Conservation (phyloP, 805 yeast genomes). For the Yarrowia osloensis region DNA sequence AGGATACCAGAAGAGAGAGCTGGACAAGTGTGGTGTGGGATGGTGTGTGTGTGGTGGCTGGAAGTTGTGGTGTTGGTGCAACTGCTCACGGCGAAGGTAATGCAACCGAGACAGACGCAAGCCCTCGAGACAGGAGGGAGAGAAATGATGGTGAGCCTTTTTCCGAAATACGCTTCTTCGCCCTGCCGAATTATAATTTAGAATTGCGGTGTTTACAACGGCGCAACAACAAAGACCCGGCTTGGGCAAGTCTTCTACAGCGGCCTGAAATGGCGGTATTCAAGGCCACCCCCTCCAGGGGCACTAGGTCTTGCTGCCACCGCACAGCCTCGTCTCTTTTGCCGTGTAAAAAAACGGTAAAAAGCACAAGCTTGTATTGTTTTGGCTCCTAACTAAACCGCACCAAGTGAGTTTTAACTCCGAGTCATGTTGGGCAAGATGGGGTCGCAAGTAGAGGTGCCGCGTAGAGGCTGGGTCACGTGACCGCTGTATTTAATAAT, state of each 20-base stretch:
- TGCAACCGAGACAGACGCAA: not conserved
- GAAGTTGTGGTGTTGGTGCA: not conserved
- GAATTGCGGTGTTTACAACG: constrained; percentile 29
- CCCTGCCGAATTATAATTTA: constrained; percentile 22
- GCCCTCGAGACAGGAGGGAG: constrained; percentile 5
- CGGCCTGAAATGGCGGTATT: too few species aligned
- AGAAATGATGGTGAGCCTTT: constrained; percentile 4
- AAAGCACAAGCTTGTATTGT: not conserved
- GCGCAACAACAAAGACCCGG: not conserved
- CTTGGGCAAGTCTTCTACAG: too few species aligned
- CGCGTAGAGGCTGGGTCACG: too few species aligned
- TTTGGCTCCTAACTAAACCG: constrained; percentile 8
- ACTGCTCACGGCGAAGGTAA: not conserved
- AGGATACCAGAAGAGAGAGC: not conserved
- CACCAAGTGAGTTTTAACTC: not conserved
- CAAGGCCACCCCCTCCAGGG: not conserved
- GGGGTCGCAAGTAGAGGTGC: not conserved
- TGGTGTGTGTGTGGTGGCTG: not conserved
- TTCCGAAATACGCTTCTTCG: constrained; percentile 21
- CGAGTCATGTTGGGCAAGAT: too few species aligned
- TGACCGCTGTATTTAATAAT: too few species aligned
- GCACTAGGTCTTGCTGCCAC: constrained; percentile 1
- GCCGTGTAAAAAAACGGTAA: not conserved
- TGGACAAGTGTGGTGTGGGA: not conserved
- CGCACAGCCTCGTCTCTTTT: constrained; percentile 25